phyloP scores from a whole-genome alignment of 73 alveolate species.

The Effrenium voratum region DNA sequence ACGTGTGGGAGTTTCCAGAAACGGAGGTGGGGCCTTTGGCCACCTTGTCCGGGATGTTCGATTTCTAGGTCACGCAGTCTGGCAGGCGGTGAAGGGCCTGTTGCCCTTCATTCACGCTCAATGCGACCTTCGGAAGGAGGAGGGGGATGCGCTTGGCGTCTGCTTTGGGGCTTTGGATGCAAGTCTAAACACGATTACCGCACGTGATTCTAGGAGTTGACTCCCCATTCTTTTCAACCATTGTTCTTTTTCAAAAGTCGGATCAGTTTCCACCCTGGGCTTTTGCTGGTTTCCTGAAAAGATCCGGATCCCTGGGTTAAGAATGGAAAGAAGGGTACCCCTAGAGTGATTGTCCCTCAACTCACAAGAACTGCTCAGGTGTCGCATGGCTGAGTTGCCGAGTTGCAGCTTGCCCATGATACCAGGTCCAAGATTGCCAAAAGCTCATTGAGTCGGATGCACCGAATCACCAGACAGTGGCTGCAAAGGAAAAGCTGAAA shows the following conservation, averaged over 20 bases:
- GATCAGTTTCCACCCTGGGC: not conserved
- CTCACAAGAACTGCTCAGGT: too few relatives aligned
- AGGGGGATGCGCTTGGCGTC: not conserved
- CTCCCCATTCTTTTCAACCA: not conserved
- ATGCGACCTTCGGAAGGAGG: slow-evolving; percentile 11
- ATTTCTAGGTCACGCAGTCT: too few relatives aligned
- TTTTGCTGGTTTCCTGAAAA: not conserved
- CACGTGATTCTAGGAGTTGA: too few relatives aligned
- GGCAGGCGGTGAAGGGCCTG: not conserved
- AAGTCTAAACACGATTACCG: too few relatives aligned
- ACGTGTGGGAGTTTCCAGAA: too few relatives aligned
- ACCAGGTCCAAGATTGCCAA: not conserved
- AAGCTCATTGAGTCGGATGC: not conserved
- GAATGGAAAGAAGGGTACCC: not conserved
- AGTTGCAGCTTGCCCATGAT: not conserved
- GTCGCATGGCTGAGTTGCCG: not conserved
- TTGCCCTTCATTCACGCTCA: not conserved
- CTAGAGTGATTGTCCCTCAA: not conserved
- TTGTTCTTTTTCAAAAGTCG: too few relatives aligned
- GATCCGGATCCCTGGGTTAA: too few relatives aligned
- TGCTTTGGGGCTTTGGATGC: too few relatives aligned
- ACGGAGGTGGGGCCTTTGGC: too few relatives aligned
- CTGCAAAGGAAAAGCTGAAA: not conserved
- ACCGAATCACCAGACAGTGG: not conserved
- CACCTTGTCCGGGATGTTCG: too few relatives aligned